phyloP scores from a whole-genome alignment of 2,329 filamentous ascomycete genomes.

The Diaporthe sp. region DNA sequence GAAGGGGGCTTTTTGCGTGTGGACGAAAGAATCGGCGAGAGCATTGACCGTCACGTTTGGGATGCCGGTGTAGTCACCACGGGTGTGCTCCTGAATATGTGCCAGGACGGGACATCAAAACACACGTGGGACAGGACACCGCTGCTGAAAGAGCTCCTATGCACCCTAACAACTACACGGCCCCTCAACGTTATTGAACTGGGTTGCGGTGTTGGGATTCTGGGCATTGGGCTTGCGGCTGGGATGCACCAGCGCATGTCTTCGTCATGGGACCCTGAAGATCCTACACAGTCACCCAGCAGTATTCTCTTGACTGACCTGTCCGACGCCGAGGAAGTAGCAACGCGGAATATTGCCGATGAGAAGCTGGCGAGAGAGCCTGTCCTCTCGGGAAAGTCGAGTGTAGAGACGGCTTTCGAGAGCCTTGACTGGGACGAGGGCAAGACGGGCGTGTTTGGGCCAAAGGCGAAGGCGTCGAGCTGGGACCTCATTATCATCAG shows the following conservation, averaged over 20 bases:
- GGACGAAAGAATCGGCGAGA: conserved; percentile 71
- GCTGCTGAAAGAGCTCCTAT: conserved; percentile 51
- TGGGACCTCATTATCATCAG: conserved; percentile 71
- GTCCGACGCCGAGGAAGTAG: conserved; percentile 65
- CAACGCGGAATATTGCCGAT: conserved; percentile 62
- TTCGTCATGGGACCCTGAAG: not conserved
- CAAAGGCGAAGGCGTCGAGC: conserved; percentile 51
- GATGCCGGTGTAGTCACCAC: conserved; percentile 67
- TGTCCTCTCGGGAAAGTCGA: not conserved
- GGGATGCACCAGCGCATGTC: conserved; percentile 42
- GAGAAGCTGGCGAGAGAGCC: conserved; percentile 35
- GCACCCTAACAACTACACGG: conserved; percentile 37
- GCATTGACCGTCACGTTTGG: conserved; percentile 72
- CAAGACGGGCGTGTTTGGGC: conserved; percentile 59
- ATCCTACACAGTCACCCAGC: conserved; percentile 42
- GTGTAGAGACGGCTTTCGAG: conserved; percentile 57
- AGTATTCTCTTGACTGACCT: conserved; percentile 68
- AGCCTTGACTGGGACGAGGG: conserved; percentile 71
- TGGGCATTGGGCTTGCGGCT: conserved; percentile 64
- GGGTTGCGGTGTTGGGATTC: conserved; percentile 69
- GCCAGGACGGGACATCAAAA: not conserved
- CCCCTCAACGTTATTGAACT: conserved; percentile 65
- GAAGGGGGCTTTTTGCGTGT: conserved; percentile 53
- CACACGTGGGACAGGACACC: conserved; percentile 36
- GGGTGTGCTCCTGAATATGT: conserved; percentile 46